Conservation (phyloP, 176 grass and related monocot genomes). For the Aegilops longissima region DNA sequence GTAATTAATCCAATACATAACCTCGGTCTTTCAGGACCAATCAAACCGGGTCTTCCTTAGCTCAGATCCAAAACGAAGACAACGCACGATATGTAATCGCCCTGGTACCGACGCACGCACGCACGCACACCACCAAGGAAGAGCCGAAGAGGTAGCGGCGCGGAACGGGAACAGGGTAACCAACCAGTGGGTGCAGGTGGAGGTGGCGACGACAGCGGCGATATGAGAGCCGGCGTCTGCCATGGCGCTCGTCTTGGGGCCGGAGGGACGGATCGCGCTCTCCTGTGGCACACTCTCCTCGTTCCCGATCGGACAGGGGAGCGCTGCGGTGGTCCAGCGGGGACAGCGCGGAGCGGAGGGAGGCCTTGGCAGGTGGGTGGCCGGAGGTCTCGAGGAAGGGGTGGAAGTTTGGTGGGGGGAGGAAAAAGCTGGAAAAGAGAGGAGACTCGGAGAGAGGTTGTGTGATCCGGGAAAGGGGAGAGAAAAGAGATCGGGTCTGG, state of each 20-base stretch:
- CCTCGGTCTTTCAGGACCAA: not conserved
- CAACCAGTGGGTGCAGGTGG: conserved; percentile 70
- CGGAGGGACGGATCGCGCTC: not conserved
- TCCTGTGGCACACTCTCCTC: not conserved
- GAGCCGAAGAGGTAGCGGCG: not conserved
- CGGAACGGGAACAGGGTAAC: not conserved
- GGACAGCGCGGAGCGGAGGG: not conserved
- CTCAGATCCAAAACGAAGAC: conserved; percentile 38
- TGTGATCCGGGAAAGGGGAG: conserved; percentile 18
- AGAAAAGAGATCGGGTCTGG: not conserved
- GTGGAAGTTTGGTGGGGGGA: conserved; percentile 18
- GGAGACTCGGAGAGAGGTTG: not conserved
- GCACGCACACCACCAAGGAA: not conserved
- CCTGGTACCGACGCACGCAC: not conserved
- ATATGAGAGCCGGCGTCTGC: conserved; percentile 29
- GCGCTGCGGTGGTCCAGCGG: not conserved
- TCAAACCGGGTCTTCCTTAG: not conserved
- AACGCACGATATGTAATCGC: not conserved
- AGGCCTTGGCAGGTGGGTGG: not conserved
- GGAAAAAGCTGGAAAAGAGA: not conserved
- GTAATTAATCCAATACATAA: not conserved
- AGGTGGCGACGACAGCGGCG: conserved; percentile 12
- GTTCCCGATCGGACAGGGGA: conserved; percentile 12
- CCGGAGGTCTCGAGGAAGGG: conserved; percentile 23
- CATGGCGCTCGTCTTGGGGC: conserved; percentile 28